Evolutionary conservation across 2,329 filamentous ascomycete species (phyloP).

Genomic region (Chalara sp.): DNA sequence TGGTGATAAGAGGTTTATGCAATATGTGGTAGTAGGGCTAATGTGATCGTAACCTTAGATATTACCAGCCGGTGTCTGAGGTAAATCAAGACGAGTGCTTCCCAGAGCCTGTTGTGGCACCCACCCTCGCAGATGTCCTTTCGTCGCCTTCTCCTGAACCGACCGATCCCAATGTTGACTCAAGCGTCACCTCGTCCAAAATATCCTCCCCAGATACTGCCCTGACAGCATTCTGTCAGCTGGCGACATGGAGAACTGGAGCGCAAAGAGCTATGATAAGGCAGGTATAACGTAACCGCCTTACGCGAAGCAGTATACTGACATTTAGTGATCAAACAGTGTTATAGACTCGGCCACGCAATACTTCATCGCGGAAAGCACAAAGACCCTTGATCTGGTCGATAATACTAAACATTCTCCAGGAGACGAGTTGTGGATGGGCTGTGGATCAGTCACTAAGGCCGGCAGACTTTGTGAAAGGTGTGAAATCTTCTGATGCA

Average conservation of each 20-base stretch:
- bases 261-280: conserved; percentile 42
- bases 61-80: conserved; percentile 3
- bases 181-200: conserved; percentile 22
- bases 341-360: conserved; percentile 39
- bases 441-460: conserved; percentile 23
- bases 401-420: conserved; percentile 20
- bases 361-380: conserved; percentile 46
- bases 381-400: conserved; percentile 33
- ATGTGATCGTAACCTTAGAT: background rate
- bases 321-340: conserved; percentile 15
- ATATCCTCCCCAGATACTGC: conserved; percentile 35
- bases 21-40: conserved; percentile 5
- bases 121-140: background rate
- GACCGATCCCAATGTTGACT: conserved; percentile 11
- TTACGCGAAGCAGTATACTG: conserved; percentile 1
- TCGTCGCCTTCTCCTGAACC: background rate
- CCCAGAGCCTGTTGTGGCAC: background rate
- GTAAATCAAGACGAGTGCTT: background rate
- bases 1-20: no score
- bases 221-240: conserved; percentile 40
- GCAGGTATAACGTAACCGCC: conserved; percentile 5
- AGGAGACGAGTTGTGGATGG: conserved; percentile 28
- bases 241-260: conserved; percentile 40
- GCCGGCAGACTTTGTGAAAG: conserved; percentile 26
- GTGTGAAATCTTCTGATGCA: conserved; percentile 9